Percentiles rank a stretch among this genome's conserved stretches.
Evolutionary conservation across 768 basidiomycete genomes (phyloP).

Genomic region (Lentinula aciculospora): DNA sequence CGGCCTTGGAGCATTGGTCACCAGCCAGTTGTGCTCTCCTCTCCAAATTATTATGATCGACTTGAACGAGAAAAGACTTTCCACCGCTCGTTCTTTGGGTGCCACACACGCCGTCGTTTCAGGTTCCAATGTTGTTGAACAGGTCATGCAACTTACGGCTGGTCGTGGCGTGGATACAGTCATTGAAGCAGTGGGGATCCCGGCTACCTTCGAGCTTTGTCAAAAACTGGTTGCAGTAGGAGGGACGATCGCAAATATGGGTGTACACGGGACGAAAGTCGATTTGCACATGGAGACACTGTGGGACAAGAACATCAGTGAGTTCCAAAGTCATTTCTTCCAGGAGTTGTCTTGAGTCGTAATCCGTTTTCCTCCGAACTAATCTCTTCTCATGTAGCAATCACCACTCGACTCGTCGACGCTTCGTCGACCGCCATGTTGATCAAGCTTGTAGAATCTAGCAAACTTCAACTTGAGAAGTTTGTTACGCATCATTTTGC

Average conservation of each 20-base stretch:
- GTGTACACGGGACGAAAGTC: constrained; percentile 17
- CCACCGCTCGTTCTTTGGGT: constrained; percentile 12
- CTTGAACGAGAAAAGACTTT: constrained; percentile 14
- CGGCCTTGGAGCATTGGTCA: constrained; percentile 15
- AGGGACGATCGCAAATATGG: constrained; percentile 20
- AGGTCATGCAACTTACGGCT: constrained; percentile 17
- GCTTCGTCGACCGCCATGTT: constrained; percentile 13
- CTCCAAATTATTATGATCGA: constrained; percentile 15
- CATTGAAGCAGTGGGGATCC: constrained; percentile 19
- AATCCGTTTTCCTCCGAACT: background rate
- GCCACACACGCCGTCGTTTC: constrained; percentile 17
- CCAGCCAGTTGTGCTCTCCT: constrained; percentile 18
- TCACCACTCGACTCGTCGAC: constrained; percentile 19
- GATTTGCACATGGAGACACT: constrained; percentile 18
- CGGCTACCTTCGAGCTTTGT: constrained; percentile 18
- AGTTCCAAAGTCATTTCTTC: background rate
- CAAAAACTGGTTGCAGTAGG: constrained; percentile 18
- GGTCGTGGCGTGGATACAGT: constrained; percentile 18
- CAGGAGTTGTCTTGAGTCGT: too few relatives aligned
- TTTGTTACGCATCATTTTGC: constrained; percentile 16
- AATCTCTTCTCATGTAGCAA: constrained; percentile 8
- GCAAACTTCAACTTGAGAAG: constrained; percentile 11
- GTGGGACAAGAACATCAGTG: constrained; percentile 19
- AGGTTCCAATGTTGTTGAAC: constrained; percentile 11
- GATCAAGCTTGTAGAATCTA: constrained; percentile 16